These are phyloP conservation scores for Podospora tetraspora DNA, from an alignment of 495 filamentous ascomycete genomes.

Conservation along the genomic window DNA sequence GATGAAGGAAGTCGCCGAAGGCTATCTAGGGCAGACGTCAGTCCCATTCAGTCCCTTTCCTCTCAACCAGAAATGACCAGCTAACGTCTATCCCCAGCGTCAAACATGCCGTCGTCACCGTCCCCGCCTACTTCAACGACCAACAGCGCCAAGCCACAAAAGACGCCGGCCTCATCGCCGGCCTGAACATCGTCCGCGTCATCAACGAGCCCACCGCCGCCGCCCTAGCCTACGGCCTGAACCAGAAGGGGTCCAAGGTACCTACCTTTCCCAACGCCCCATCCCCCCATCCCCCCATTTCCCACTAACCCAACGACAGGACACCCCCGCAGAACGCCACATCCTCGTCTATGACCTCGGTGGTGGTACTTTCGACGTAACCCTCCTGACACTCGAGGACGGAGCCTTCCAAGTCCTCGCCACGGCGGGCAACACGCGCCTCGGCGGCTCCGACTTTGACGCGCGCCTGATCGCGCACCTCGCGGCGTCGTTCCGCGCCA, in stretches of 20 bases:
- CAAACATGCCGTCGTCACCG: conserved; percentile 89
- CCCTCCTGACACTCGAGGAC: conserved; percentile 83
- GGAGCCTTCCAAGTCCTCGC: conserved; percentile 92
- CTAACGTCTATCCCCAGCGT: conserved; percentile 39
- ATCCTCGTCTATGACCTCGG: conserved; percentile 94
- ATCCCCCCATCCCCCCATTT: too few relatives aligned
- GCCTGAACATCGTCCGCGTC: conserved; percentile 87
- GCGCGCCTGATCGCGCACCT: conserved; percentile 90
- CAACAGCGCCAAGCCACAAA: conserved; percentile 92
- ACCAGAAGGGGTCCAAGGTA: conserved; percentile 41
- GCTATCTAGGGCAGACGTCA: conserved; percentile 71
- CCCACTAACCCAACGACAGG: neutral
- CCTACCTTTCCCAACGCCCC: too few relatives aligned
- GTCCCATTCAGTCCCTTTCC: neutral
- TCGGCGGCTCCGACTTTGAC: conserved; percentile 98
- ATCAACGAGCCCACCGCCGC: conserved; percentile 87
- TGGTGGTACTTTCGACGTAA: conserved; percentile 99
- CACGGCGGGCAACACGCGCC: conserved; percentile 93
- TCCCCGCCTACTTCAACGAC: conserved; percentile 97
- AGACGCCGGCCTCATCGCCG: conserved; percentile 86
- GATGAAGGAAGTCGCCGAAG: conserved; percentile 93
- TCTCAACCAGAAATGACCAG: neutral
- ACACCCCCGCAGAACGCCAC: conserved; percentile 57
- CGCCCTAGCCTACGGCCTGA: conserved; percentile 76
- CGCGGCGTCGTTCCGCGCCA: conserved; percentile 72